Percentiles rank a stretch among this genome's conserved stretches.
These are phyloP conservation scores for Papiliotrema flavescens DNA, from an alignment of 1,284 basidiomycete genomes.

Conservation along the genomic window DNA sequence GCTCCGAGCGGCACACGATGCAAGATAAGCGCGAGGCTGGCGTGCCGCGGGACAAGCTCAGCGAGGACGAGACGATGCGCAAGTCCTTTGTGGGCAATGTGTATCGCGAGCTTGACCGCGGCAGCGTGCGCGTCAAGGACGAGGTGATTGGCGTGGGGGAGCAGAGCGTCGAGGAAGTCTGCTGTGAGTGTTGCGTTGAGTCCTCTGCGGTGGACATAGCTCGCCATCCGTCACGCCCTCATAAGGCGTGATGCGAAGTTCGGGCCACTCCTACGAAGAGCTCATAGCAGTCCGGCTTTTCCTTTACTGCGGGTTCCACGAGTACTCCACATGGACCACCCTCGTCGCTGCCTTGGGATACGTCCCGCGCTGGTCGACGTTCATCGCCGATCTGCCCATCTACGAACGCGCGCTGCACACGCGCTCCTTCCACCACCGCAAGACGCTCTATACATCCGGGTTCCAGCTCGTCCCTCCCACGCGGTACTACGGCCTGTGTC, in stretches of 20 bases:
- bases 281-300: constrained; percentile 29
- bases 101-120: constrained; percentile 27
- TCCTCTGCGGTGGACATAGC: no score
- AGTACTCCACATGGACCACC: constrained; percentile 17
- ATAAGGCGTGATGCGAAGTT: background rate
- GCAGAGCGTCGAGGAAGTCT: constrained; percentile 24
- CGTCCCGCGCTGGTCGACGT: constrained; percentile 17
- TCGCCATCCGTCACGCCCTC: background rate
- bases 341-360: constrained; percentile 18
- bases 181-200: constrained; percentile 20
- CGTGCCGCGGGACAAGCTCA: constrained; percentile 18
- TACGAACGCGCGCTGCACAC: constrained; percentile 22
- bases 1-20: constrained; percentile 32
- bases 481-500: constrained; percentile 19
- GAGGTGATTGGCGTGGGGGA: constrained; percentile 23
- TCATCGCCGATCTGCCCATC: constrained; percentile 10
- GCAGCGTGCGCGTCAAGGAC: constrained; percentile 6
- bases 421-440: constrained; percentile 11
- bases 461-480: constrained; percentile 38
- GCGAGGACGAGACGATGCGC: constrained; percentile 21
- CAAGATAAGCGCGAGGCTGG: constrained; percentile 16
- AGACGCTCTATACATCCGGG: constrained; percentile 22
- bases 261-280: no score
- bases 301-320: constrained; percentile 29
- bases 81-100: constrained; percentile 26